Percentiles rank a stretch among this genome's conserved stretches.
Conservation (phyloP, 1,139 yeast species). For the Magnusiomyces tetraspermus region DNA sequence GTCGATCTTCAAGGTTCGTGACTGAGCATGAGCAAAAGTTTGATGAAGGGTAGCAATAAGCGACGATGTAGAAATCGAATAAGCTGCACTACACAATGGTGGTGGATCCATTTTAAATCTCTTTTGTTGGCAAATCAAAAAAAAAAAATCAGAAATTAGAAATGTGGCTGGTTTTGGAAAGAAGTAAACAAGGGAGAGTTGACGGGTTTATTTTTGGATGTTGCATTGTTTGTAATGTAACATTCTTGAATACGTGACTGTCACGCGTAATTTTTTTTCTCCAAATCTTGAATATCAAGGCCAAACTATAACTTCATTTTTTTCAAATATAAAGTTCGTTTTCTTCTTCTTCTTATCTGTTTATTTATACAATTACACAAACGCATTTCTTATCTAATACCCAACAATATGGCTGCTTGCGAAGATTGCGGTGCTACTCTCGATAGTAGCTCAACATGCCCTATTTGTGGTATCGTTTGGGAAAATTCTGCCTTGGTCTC, state of each 20-base stretch:
- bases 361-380: not conserved
- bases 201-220: not conserved
- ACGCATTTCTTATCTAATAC: not conserved
- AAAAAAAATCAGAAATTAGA: no score
- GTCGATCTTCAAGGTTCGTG: slow-evolving; percentile 28
- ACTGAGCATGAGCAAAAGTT: slow-evolving; percentile 26
- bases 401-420: not conserved
- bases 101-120: slow-evolving; percentile 24
- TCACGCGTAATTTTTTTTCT: no score
- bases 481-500: slow-evolving; percentile 93
- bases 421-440: slow-evolving; percentile 10
- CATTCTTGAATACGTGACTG: not conserved
- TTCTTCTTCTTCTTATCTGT: no score
- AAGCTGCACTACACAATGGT: slow-evolving; percentile 26
- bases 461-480: slow-evolving; percentile 72
- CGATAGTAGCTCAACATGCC: slow-evolving; percentile 49
- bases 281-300: no score
- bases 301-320: no score
- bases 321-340: not conserved
- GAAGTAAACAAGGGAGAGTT: not conserved
- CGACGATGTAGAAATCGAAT: slow-evolving; percentile 31
- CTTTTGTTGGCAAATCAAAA: not conserved
- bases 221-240: not conserved
- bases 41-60: slow-evolving; percentile 33
- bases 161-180: not conserved